Evolutionary conservation across 805 yeast species (phyloP).

Genomic region (Candida fluviatilis): DNA sequence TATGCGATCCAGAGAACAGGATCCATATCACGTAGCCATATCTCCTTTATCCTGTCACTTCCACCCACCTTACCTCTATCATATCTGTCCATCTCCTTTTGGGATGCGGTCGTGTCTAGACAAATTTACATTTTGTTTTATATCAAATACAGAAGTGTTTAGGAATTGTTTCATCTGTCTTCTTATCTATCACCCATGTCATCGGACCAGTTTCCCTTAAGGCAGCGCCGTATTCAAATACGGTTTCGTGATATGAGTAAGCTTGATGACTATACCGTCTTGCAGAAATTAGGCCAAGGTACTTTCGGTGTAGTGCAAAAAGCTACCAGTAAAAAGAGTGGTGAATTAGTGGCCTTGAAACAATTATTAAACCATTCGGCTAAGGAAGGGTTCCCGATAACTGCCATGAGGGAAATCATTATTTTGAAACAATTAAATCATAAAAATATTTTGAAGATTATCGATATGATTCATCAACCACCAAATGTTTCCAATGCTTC

Average conservation of each 20-base stretch:
- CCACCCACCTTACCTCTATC: too few species aligned
- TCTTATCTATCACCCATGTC: background rate
- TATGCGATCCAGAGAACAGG: too few species aligned
- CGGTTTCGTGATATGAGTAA: conserved; percentile 29
- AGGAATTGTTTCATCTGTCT: background rate
- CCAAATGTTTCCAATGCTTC: conserved; percentile 29
- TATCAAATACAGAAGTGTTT: background rate
- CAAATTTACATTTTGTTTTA: background rate
- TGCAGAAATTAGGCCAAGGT: conserved; percentile 42
- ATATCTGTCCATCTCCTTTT: too few species aligned
- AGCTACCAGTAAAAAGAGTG: conserved; percentile 55
- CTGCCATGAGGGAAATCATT: conserved; percentile 89
- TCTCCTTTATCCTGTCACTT: too few species aligned
- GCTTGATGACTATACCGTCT: conserved; percentile 27
- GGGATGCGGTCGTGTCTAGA: too few species aligned
- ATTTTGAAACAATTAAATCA: conserved; percentile 71
- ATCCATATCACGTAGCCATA: too few species aligned
- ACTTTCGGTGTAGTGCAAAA: conserved; percentile 72
- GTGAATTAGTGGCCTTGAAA: conserved; percentile 77
- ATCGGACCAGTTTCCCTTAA: background rate
- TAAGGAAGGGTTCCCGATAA: conserved; percentile 84
- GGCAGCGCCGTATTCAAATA: conserved; percentile 2
- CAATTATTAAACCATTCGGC: conserved; percentile 74
- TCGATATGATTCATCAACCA: conserved; percentile 64
- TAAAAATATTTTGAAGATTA: conserved; percentile 66